Base-by-base conservation (phyloP, 2,329 filamentous ascomycete species). In the Ceratocystiopsis minuta region DNA sequence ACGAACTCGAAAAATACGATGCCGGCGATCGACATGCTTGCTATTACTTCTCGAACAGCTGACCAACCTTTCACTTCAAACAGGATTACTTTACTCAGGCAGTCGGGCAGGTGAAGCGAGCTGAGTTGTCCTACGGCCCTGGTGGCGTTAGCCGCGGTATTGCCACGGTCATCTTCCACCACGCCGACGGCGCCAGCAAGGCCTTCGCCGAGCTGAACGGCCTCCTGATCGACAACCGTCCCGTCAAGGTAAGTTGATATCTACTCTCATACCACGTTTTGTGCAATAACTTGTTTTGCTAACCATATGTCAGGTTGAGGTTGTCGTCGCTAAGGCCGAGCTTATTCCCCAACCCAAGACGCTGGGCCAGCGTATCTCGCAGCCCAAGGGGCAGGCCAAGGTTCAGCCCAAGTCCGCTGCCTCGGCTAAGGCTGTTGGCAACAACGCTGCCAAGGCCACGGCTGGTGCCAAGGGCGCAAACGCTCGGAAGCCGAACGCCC, bases 61-160 rank as follows among this genome's bases (percentile, higher is more conserved):
- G 85, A 75, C 85, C 78, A 62, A 66, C 59, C 55, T 57, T 62
- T 66, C 67, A 60, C 61, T 63, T 61, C 62, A 62, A 65, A 63
- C 85, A 98, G 90, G 90, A 98, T 67, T 98, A 96, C 64, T 96
- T 98, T 62, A 65, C 70, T 56, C 80, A 84, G 57, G 80, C 83
- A 54, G 77, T 94, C 60, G 88, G 87, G 52, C 75, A 81, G 49
- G 83, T 96, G 63, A 95, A 92, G 72, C 80, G 74, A 62, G 84
- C 92, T 49, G 78, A 90, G 53, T 70, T 98, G 54, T 85, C 83
- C 40, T 98, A 98, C 64, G 90, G 88, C 54, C 84, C 88, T 49
- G 85, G 83, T 57, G 88, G 88, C 49, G 75, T 78, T 52, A 95
- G 87, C 70, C 83, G 86, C 57, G 90, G 90, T 51, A 84, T 88